These are phyloP conservation scores for Tylopilus sp. DNA, from an alignment of 1,284 basidiomycete genomes.

Conservation along the genomic window DNA sequence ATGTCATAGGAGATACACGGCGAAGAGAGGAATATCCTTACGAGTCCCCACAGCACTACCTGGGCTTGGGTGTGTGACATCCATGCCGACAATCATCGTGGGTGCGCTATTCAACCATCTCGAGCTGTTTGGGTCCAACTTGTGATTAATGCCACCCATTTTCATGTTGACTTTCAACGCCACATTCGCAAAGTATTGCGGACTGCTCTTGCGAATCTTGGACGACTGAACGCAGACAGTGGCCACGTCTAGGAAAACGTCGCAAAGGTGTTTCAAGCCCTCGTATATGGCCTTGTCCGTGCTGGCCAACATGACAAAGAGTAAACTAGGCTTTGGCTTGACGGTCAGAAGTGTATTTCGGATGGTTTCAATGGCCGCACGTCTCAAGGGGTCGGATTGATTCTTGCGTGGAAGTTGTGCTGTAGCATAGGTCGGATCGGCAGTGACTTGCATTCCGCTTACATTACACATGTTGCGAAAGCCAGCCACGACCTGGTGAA, in stretches of 20 bases:
- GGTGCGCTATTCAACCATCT: slow-evolving; percentile 52
- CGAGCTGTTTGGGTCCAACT: slow-evolving; percentile 52
- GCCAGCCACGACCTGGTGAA: slow-evolving; percentile 45
- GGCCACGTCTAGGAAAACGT: slow-evolving; percentile 62
- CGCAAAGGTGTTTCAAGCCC: slow-evolving; percentile 71
- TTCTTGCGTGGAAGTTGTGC: slow-evolving; percentile 25
- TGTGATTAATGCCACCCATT: slow-evolving; percentile 74
- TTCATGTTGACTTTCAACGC: slow-evolving; percentile 82
- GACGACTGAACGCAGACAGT: slow-evolving; percentile 71
- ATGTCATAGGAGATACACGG: not conserved
- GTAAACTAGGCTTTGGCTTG: slow-evolving; percentile 42
- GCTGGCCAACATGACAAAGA: slow-evolving; percentile 63
- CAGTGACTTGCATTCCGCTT: slow-evolving; percentile 56
- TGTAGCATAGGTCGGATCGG: slow-evolving; percentile 14
- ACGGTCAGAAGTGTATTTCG: slow-evolving; percentile 27
- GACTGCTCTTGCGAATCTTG: slow-evolving; percentile 63
- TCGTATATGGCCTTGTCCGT: slow-evolving; percentile 71
- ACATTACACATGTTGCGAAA: slow-evolving; percentile 60
- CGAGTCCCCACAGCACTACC: slow-evolving; percentile 60
- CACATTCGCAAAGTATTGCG: slow-evolving; percentile 76
- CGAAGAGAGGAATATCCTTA: slow-evolving; percentile 14
- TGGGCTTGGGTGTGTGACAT: slow-evolving; percentile 78
- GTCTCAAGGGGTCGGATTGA: slow-evolving; percentile 22
- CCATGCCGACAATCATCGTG: slow-evolving; percentile 82
- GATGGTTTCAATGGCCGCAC: slow-evolving; percentile 22